Evolutionary conservation across 1,139 yeast genomes (phyloP), one percentile per base, ranked within the genome.

Genomic region (Nakaseomyces kungkrabaensis): DNA sequence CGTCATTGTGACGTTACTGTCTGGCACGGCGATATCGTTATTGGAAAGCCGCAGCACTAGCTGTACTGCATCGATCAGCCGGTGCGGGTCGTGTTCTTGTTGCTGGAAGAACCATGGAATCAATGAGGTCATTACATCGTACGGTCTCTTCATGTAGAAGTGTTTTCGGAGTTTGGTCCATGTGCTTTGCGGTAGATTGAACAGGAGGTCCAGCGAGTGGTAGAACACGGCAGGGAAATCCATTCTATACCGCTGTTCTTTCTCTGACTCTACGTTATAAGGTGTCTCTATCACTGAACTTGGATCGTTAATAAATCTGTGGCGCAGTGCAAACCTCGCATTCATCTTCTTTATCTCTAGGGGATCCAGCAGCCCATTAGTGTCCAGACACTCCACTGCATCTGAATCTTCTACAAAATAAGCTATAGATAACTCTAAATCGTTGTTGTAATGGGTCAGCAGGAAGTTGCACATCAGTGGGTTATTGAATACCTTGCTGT

Each of bases 401-500:
- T 31, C 27, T 6, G 17, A 25, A 25, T 46, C 42, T 17, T 46
- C 32, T 7, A 46, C 44, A 25, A 46, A 46, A 27, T 46, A 41
- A 7, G 48, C 42, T 24, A 46, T 38, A 22, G 24, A 31, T 7
- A 49, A 27, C 29, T 44, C 43, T 4, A 43, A 45, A 8, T 42
- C 43, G 31, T 48, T 47, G 31, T 48, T 48, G 10, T 47, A 47
- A 27, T 50, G 38, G 13, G 42, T 41, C 37, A 53, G 31, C 31
- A 54, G 50, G 37, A 52, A 43, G 9, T 25, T 46, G 24, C 22
- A 27, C 36, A 53, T 24, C 10, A 42, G 34, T 11, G 46, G 11
- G 46, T 43, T 48, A 48, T 43, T 22, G 48, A 57, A 17, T 33
- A 52, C 24, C 10, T 48, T 26, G 37, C 50, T 34, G 51, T 50